Percentiles rank a stretch among this genome's conserved stretches.
Conservation (phyloP, 176 grass and related monocot species). For the Carex littledalei region DNA sequence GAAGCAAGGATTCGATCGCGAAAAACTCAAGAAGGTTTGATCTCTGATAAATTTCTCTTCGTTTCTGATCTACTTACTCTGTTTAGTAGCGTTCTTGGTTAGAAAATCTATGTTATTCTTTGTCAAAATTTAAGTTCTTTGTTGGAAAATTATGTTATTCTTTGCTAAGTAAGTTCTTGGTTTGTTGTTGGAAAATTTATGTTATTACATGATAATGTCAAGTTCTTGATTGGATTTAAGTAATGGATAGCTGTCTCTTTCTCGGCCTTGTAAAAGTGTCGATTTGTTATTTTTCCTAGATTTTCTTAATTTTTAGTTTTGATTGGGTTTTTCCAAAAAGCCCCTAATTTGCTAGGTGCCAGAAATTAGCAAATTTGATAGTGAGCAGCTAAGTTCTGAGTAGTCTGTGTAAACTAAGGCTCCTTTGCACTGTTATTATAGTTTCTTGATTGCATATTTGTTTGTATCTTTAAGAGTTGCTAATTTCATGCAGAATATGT, state of each 20-base stretch:
- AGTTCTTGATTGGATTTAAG: neutral
- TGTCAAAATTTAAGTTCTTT: no score
- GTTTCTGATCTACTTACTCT: neutral
- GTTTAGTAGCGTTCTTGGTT: neutral
- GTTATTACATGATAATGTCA: neutral
- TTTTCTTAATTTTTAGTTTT: neutral
- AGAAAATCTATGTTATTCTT: no score
- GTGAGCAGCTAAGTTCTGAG: neutral
- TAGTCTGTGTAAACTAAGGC: neutral
- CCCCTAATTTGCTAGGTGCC: neutral
- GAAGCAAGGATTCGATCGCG: neutral
- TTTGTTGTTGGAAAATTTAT: neutral
- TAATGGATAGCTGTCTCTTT: neutral
- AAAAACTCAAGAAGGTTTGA: neutral
- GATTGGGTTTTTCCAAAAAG: neutral
- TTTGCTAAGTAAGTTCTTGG: neutral
- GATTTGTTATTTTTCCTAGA: neutral
- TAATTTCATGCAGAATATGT: neutral
- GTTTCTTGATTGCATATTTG: neutral
- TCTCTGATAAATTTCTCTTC: neutral
- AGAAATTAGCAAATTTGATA: neutral
- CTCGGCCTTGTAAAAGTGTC: neutral
- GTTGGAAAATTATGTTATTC: no score
- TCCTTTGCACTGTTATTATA: neutral
- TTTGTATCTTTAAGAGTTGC: neutral